Evolutionary conservation across 176 grass and related monocot species (phyloP).

Genomic region (Carex parvula): DNA sequence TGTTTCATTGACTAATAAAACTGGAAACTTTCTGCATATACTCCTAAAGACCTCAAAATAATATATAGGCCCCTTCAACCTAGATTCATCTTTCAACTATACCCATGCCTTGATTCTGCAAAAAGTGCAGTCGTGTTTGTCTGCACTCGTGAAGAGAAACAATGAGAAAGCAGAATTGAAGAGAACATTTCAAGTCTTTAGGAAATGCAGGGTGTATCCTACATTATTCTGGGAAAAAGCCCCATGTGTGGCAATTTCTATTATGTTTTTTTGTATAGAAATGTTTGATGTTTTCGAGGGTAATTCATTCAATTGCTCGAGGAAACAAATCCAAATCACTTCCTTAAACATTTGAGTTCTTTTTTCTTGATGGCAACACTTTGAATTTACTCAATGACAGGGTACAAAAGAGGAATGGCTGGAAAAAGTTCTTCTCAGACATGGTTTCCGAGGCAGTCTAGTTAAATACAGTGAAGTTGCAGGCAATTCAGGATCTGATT

Average conservation of each 20-base stretch:
- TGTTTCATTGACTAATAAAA: constrained; percentile 20
- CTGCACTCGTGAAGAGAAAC: neutral
- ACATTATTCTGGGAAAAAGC: neutral
- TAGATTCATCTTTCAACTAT: neutral
- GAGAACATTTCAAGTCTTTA: neutral
- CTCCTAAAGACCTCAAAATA: neutral
- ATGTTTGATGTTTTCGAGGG: neutral
- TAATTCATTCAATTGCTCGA: neutral
- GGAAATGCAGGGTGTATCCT: neutral
- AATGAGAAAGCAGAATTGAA: neutral
- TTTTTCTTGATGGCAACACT: constrained; percentile 1
- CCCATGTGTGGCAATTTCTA: neutral
- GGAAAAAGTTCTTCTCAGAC: constrained; percentile 59
- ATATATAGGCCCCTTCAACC: neutral
- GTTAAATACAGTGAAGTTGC: constrained; percentile 46
- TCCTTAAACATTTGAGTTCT: constrained; percentile 1
- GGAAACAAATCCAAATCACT: constrained; percentile 13
- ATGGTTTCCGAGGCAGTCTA: constrained; percentile 51
- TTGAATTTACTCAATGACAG: constrained; percentile 36
- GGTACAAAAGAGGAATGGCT: constrained; percentile 32
- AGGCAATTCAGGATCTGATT: constrained; percentile 30
- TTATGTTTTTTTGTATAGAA: neutral
- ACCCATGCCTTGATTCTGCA: neutral
- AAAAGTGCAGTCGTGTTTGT: neutral
- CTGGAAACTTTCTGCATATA: neutral